These are phyloP conservation scores for Eucalyptus shirleyi DNA, from an alignment of 345 rosid genomes.

Conservation along the genomic window DNA sequence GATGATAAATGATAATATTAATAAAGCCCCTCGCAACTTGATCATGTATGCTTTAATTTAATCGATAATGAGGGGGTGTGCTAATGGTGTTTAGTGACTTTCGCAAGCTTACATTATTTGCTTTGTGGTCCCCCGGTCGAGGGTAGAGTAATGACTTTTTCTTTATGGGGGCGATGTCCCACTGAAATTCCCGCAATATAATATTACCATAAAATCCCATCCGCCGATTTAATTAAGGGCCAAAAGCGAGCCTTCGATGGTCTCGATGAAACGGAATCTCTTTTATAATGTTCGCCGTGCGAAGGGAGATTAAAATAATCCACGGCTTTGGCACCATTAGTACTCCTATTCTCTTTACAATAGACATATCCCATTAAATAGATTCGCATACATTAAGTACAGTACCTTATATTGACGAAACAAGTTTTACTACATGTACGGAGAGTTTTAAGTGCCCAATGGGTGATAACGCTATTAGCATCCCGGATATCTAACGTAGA, in stretches of 20 bases:
- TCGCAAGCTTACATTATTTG: not conserved
- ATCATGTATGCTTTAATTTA: not conserved
- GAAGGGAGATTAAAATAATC: not conserved
- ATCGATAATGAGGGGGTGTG: not conserved
- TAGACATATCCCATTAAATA: not conserved
- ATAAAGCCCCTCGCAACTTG: not conserved
- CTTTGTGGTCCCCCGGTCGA: not conserved
- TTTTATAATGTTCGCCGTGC: not conserved
- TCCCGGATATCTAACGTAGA: accelerated
- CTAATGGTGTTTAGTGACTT: not conserved
- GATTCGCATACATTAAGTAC: not conserved
- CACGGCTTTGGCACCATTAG: not conserved
- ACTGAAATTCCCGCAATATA: not conserved
- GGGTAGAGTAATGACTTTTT: not conserved
- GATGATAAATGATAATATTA: not conserved
- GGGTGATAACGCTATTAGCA: not conserved
- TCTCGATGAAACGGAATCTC: not conserved
- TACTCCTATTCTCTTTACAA: not conserved
- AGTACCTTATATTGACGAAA: not conserved
- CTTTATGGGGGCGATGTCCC: not conserved
- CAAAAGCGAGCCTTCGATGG: not conserved
- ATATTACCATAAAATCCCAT: not conserved
- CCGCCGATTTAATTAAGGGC: not conserved
- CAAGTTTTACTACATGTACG: not conserved
- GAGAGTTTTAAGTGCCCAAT: not conserved